Percentiles rank a stretch among this genome's conserved stretches.
These are phyloP conservation scores for Pseudotsuga menziesii DNA, from an alignment of 75 land plant species.

Conservation along the genomic window DNA sequence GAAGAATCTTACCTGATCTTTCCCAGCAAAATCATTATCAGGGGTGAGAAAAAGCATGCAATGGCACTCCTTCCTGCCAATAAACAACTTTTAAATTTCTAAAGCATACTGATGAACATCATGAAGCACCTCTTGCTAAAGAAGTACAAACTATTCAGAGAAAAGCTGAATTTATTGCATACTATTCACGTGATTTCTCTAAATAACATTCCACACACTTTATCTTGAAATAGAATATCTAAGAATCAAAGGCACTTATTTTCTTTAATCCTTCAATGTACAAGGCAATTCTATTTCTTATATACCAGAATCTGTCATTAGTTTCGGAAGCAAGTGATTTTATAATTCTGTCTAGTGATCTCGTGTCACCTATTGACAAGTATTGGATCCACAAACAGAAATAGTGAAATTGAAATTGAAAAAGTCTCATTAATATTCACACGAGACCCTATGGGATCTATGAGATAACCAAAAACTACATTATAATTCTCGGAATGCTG, in stretches of 20 bases:
- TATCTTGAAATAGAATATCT: not conserved
- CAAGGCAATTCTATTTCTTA: not conserved
- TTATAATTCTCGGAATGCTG: too few species aligned
- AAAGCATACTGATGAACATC: not conserved
- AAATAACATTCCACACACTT: not conserved
- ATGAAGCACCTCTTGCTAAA: not conserved
- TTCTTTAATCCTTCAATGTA: not conserved
- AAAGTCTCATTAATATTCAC: too few species aligned
- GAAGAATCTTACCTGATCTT: conserved; percentile 61
- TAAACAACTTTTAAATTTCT: not conserved
- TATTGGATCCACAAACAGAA: too few species aligned
- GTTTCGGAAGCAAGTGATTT: not conserved
- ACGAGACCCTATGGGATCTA: too few species aligned
- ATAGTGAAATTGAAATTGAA: too few species aligned
- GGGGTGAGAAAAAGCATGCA: conserved; percentile 95
- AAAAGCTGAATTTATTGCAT: not conserved
- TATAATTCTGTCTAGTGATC: not conserved
- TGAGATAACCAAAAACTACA: too few species aligned
- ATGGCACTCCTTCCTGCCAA: conserved; percentile 94
- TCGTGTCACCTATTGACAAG: not conserved
- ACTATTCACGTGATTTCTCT: not conserved
- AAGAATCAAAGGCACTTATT: not conserved
- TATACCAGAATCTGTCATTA: not conserved
- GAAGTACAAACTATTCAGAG: not conserved
- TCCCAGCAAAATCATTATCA: conserved; percentile 94